Base-by-base conservation (phyloP, 176 grass and related monocot genomes). In the Alloteropsis semialata region DNA sequence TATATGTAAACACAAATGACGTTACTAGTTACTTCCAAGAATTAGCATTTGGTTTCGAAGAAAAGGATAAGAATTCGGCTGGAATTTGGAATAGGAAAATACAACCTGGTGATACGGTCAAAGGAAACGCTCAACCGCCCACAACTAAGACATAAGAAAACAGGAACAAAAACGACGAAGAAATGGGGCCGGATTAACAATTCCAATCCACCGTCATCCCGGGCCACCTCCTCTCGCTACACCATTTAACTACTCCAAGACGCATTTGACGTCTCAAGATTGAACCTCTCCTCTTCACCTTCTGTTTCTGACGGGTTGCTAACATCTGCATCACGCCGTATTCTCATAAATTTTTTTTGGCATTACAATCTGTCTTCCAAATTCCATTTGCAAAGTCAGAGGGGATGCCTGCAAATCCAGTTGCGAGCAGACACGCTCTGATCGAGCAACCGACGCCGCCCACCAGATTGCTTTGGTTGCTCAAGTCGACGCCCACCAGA, bases 51-150 rank as follows among this genome's bases (percentile, higher is more conserved):
- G 19, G 44, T 66, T 54, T 72, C 10, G 25, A 32, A 51, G n/a
- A 28, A 75, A 65, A 51, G 53, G 22, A 76, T 65, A 69, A 77
- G 73, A 73, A 43, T 41, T 48, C 8, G 27, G 64, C 63, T 71
- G 55, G 65, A 41, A 49, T 65, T 51, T 41, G 18, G 69, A 80
- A 32, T 84, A 80, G 12, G 30, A 75, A 74, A 60, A 74, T 6
- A 18, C 51, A 85, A 32, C 46, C 22, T 63, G 48, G 37, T 73
- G 1, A 5, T 72, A 19, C 57, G 50, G 64, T 90, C 88, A 90
- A 72, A 78, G 46, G 48, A 82, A 86, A 82, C 82, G 57, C 65
- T 78, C 78, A 82, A 86, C 78, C 79, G 73, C 88, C 51, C 83
- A 46, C 65, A 72, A 58, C 57, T 65, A 64, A 82, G 48, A 38